Percentiles rank a stretch among this genome's conserved stretches.
Evolutionary conservation across 2,329 filamentous ascomycete genomes (phyloP).

Genomic region (Fusarium bactridioides): DNA sequence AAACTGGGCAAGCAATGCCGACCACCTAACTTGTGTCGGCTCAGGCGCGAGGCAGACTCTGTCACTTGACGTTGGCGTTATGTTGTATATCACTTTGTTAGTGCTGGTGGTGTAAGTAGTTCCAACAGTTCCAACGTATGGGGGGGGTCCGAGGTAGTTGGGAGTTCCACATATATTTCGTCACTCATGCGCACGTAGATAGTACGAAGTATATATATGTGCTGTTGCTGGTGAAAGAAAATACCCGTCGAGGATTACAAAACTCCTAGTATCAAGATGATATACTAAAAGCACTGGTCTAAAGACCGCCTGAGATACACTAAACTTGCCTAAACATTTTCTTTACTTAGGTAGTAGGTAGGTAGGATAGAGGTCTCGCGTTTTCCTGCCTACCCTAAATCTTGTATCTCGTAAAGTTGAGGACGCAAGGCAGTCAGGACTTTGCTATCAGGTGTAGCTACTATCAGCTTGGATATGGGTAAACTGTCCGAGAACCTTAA

Average conservation of each 20-base stretch:
- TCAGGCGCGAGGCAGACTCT: not conserved
- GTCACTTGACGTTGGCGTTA: not conserved
- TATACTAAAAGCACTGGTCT: not conserved
- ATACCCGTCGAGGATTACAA: not conserved
- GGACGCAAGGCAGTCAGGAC: not conserved
- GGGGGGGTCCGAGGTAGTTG: not conserved
- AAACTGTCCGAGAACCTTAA: not conserved
- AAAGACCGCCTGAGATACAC: not conserved
- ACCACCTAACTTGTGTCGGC: not conserved
- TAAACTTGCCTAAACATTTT: not conserved
- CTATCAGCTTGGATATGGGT: not conserved
- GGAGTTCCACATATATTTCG: conserved; percentile 21
- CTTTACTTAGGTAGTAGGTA: not conserved
- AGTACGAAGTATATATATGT: not conserved
- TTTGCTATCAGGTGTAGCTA: too few species aligned
- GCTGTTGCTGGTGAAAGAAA: not conserved
- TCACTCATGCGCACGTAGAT: not conserved
- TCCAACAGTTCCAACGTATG: not conserved
- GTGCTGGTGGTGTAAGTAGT: not conserved
- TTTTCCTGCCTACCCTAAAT: not conserved
- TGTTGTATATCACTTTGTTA: not conserved
- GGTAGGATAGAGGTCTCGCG: not conserved
- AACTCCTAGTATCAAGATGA: not conserved
- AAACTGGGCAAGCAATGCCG: not conserved
- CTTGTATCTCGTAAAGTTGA: not conserved